These are phyloP conservation scores for Starmerella vitae DNA, from an alignment of 805 yeast genomes.

Conservation along the genomic window DNA sequence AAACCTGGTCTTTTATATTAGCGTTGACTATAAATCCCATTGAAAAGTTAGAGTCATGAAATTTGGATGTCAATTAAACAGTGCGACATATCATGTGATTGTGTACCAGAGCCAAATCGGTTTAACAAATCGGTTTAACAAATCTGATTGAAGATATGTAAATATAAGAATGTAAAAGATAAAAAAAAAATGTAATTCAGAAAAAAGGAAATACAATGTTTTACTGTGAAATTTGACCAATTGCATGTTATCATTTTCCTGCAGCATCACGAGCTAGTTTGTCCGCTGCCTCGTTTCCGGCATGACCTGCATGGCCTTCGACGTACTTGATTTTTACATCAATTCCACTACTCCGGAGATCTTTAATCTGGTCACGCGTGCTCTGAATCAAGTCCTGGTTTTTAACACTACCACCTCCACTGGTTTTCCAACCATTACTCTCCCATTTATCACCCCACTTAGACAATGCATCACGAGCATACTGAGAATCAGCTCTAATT, in stretches of 20 bases:
- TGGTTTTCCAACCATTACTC: constrained; percentile 38
- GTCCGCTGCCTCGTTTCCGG: constrained; percentile 72
- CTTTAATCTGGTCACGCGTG: constrained; percentile 29
- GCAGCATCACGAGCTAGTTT: constrained; percentile 51
- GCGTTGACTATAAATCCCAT: constrained; percentile 20
- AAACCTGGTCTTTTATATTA: constrained; percentile 15
- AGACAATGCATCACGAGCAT: constrained; percentile 43
- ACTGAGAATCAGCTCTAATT: constrained; percentile 51
- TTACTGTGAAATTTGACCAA: too few relatives aligned
- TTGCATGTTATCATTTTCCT: too few relatives aligned
- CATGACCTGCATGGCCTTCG: constrained; percentile 53
- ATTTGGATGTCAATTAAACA: background rate
- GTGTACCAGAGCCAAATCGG: too few relatives aligned
- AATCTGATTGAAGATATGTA: too few relatives aligned
- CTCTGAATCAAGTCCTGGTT: constrained; percentile 40
- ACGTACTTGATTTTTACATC: constrained; percentile 45
- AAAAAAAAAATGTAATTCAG: too few relatives aligned
- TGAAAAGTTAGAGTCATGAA: background rate
- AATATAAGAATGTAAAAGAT: too few relatives aligned
- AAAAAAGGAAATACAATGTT: too few relatives aligned
- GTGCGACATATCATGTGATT: background rate
- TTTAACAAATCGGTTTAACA: too few relatives aligned
- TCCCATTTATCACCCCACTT: constrained; percentile 49
- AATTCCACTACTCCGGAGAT: constrained; percentile 22
- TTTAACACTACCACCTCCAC: constrained; percentile 35